Evolutionary conservation across 768 basidiomycete genomes (phyloP), one percentile per base, ranked within the genome.

Genomic region (Candolleomyces aberdarensis): DNA sequence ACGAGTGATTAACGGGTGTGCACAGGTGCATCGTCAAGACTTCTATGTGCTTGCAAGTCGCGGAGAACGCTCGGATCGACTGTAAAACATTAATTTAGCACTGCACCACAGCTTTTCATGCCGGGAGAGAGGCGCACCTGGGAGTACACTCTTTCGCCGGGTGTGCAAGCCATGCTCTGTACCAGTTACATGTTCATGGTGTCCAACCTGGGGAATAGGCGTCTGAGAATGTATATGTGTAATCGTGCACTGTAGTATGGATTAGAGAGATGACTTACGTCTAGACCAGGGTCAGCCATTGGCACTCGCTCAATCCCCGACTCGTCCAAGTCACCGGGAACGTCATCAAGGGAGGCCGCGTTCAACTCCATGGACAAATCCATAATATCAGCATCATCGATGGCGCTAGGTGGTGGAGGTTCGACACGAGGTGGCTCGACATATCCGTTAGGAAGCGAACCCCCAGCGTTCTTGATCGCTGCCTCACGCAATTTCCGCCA

Each of bases 141-240:
- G 96, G 63, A 98, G 80, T 51, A 96, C 95, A 68, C 94, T 96
- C 80, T 95, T 97, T 74, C 96, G 84, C 67, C 96, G 87, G 39
- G 96, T 86, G 75, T 99, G 96, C 57, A 94, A 82, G 48, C 87
- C 85, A 60, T 80, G 76, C 58, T 82, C 60, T 10, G 60, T 29
- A 4, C 60, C 60, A 26, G 54, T 54, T 7, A 55, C 49, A 22
- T 61, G 47, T 61, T 87, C 83, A 65, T 82, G 76, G 62, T 74
- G 72, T 60, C 82, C 83, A 57, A 87, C 77, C 66, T 88, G 88
- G 56, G 87, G 88, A 68, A 87, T 81, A 61, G 85, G 83, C 68
- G 83, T 81, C 89, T 91, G 47, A 46, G 55, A 56, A 43, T 7
- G 43, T 10, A 43, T 36, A 56, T 51, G 39, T 32, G 29, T 11